Percentiles rank a stretch among this genome's conserved stretches.
Conservation (phyloP, 768 basidiomycete species). For the Lentinus tigrinus region DNA sequence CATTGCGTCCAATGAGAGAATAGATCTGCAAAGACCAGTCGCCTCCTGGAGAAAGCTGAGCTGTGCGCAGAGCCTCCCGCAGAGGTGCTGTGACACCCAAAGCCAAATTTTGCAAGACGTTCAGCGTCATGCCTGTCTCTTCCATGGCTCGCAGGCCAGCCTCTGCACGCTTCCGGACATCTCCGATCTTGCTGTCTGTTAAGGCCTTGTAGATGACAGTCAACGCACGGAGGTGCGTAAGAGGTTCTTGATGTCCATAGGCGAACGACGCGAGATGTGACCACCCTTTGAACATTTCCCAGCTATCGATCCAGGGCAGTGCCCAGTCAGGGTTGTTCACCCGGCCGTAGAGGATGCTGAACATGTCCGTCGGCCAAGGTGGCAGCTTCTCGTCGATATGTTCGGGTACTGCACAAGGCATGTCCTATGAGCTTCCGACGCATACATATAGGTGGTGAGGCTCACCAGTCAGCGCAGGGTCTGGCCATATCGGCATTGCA, state of each 20-base stretch:
- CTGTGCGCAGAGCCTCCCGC: constrained; percentile 80
- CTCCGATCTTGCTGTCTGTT: constrained; percentile 49
- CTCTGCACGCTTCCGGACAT: constrained; percentile 65
- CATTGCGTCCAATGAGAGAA: constrained; percentile 67
- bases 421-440: background rate
- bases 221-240: constrained; percentile 51
- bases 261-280: constrained; percentile 54
- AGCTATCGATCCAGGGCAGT: constrained; percentile 41
- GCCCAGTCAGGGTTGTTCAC: constrained; percentile 69
- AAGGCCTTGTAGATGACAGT: constrained; percentile 58
- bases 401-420: constrained; percentile 23
- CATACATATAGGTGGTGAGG: background rate
- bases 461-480: constrained; percentile 43
- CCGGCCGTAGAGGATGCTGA: constrained; percentile 57
- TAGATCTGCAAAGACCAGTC: constrained; percentile 75
- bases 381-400: constrained; percentile 70
- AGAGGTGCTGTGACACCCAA: constrained; percentile 76
- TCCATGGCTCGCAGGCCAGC: constrained; percentile 60
- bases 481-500: constrained; percentile 59
- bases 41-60: constrained; percentile 73
- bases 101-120: constrained; percentile 57
- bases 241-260: constrained; percentile 62
- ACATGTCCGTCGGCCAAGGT: constrained; percentile 76
- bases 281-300: constrained; percentile 45
- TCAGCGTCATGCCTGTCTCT: constrained; percentile 40